A percentile compares a stretch with the other conserved stretches of the same genome.
Evolutionary conservation across 1,284 basidiomycete genomes (phyloP).

Genomic region (Taiwanofungus camphoratus): DNA sequence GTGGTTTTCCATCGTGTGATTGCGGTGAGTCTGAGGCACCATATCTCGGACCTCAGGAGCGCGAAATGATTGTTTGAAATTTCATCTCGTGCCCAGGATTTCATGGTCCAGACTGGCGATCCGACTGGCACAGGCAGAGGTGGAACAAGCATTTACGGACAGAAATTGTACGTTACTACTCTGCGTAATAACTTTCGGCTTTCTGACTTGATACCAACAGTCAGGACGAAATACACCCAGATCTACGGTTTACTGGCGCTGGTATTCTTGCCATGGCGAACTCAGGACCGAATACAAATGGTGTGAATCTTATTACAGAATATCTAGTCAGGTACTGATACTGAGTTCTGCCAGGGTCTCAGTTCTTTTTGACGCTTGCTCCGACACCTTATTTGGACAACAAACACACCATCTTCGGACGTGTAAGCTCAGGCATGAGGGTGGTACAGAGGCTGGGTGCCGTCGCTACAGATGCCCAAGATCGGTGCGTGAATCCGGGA

Average conservation of each 20-base stretch:
- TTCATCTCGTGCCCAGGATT: slow-evolving; percentile 51
- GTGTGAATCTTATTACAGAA: slow-evolving; percentile 34
- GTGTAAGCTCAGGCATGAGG: slow-evolving; percentile 81
- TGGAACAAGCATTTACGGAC: slow-evolving; percentile 90
- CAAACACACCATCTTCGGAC: slow-evolving; percentile 93
- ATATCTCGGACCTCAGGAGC: slow-evolving; percentile 9
- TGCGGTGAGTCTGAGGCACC: slow-evolving; percentile 43
- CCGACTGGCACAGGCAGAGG: slow-evolving; percentile 94
- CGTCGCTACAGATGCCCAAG: slow-evolving; percentile 74
- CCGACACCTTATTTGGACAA: slow-evolving; percentile 91
- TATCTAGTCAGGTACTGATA: slow-evolving; percentile 5
- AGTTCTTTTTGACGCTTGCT: slow-evolving; percentile 88
- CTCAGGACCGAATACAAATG: slow-evolving; percentile 90
- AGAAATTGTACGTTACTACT: slow-evolving; percentile 62
- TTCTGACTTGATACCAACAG: slow-evolving; percentile 29
- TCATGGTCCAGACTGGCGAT: slow-evolving; percentile 95
- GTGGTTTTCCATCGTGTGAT: slow-evolving; percentile 88
- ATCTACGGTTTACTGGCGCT: slow-evolving; percentile 90
- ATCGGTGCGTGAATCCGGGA: slow-evolving; percentile 46
- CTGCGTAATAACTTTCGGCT: neutral
- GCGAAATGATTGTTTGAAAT: too few species aligned
- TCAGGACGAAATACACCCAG: slow-evolving; percentile 84
- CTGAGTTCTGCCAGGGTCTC: slow-evolving; percentile 59
- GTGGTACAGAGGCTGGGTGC: slow-evolving; percentile 80
- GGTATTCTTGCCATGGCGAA: slow-evolving; percentile 97